These are phyloP conservation scores for Xylariaceae sp. DNA, from an alignment of 2,329 filamentous ascomycete species.

Conservation along the genomic window DNA sequence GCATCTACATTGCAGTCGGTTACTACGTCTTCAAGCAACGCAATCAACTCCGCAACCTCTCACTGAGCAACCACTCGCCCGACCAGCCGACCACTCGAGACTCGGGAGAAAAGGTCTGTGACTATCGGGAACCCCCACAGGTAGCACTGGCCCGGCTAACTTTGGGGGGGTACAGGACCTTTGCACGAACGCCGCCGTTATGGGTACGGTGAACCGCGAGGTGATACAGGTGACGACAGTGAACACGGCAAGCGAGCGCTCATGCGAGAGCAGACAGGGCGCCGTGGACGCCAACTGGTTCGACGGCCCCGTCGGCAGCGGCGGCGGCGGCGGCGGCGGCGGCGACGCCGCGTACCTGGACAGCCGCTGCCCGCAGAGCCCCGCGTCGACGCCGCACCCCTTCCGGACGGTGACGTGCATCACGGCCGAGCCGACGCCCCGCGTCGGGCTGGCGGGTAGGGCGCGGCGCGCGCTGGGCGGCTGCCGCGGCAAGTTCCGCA, in stretches of 20 bases:
- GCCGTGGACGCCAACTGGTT: conserved; percentile 19
- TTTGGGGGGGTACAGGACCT: conserved; percentile 17
- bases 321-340: no score
- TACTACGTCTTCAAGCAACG: conserved; percentile 53
- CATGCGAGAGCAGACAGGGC: conserved; percentile 4
- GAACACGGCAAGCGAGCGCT: conserved; percentile 16
- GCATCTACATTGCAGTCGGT: conserved; percentile 51
- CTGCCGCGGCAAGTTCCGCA: conserved; percentile 25
- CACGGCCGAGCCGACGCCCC: conserved; percentile 18
- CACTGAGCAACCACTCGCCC: conserved; percentile 33
- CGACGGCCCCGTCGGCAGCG: conserved; percentile 18
- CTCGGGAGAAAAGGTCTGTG: conserved; percentile 23
- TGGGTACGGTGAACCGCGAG: conserved; percentile 24
- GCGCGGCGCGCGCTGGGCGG: conserved; percentile 14
- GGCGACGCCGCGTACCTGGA: conserved; percentile 5
- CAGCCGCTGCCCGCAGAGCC: conserved; percentile 2
- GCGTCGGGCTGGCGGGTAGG: conserved; percentile 7
- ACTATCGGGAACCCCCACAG: background rate
- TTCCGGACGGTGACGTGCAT: conserved; percentile 24
- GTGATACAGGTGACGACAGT: conserved; percentile 24
- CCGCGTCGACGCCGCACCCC: conserved; percentile 9
- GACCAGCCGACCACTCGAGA: conserved; percentile 17
- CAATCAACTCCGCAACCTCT: conserved; percentile 42
- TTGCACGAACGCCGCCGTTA: conserved; percentile 23
- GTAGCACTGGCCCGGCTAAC: conserved; percentile 1